Conservation (phyloP, 208 protist species). For the Leishmania tropica region DNA sequence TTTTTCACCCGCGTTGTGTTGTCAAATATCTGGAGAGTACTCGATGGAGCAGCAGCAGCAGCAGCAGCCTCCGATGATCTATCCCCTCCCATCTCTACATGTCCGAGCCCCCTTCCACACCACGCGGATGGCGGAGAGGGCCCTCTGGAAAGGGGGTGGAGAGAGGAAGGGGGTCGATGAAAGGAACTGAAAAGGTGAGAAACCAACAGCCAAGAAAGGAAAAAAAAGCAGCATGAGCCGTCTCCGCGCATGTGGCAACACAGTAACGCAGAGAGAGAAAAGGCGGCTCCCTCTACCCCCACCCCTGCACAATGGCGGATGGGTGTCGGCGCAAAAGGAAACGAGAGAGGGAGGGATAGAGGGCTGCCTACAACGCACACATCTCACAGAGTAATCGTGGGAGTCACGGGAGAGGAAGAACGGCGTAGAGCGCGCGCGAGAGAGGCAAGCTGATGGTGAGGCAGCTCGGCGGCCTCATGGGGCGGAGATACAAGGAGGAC, state of each 20-base stretch:
- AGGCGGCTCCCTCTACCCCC: background rate
- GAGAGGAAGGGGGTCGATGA: background rate
- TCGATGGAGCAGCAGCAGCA: conserved; percentile 3
- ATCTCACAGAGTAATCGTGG: background rate
- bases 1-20: background rate
- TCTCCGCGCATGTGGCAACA: background rate
- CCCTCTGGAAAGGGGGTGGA: background rate
- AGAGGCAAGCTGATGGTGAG: background rate
- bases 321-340: background rate
- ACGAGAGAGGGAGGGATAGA: background rate
- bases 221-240: background rate
- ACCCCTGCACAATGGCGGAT: background rate
- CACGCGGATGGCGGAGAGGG: background rate
- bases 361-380: background rate
- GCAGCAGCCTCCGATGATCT: background rate
- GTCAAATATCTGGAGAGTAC: background rate
- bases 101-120: background rate
- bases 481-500: background rate
- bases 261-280: background rate
- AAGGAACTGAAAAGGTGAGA: conserved; percentile 9
- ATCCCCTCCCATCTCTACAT: background rate
- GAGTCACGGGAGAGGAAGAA: background rate
- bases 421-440: background rate
- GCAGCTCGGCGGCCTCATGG: background rate
- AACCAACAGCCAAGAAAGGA: background rate